A percentile compares a stretch with the other conserved stretches of the same genome.
Evolutionary conservation across 768 basidiomycete species (phyloP).

Genomic region (Tricholoma sp.): DNA sequence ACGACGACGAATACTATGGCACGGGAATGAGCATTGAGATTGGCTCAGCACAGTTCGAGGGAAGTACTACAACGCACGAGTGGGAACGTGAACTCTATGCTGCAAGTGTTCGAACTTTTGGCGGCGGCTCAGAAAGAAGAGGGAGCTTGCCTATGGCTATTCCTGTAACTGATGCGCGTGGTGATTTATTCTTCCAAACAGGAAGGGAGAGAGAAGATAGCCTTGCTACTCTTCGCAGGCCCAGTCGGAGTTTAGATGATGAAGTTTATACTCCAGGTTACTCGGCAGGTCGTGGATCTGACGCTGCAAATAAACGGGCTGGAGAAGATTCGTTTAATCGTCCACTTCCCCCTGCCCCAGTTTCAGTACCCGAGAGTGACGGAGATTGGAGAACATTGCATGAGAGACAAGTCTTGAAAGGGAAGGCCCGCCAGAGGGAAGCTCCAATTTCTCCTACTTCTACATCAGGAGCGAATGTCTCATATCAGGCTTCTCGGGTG

Average conservation of each 20-base stretch:
- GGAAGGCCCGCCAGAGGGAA: constrained; percentile 13
- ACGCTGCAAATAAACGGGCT: neutral
- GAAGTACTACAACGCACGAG: constrained; percentile 20
- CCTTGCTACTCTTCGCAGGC: constrained; percentile 51
- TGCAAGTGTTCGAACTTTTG: constrained; percentile 18
- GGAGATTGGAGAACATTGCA: constrained; percentile 54
- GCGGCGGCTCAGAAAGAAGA: constrained; percentile 27
- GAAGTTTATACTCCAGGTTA: constrained; percentile 15
- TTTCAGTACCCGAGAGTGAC: constrained; percentile 47
- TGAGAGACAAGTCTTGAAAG: constrained; percentile 31
- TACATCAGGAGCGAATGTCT: neutral
- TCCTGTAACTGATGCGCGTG: constrained; percentile 26
- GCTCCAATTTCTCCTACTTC: neutral
- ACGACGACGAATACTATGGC: constrained; percentile 31
- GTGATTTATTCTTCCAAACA: constrained; percentile 14
- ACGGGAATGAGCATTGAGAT: constrained; percentile 34
- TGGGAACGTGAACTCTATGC: constrained; percentile 20
- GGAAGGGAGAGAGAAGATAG: constrained; percentile 53
- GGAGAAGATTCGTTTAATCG: constrained; percentile 4
- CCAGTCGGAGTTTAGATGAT: constrained; percentile 58
- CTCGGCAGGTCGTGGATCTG: constrained; percentile 2
- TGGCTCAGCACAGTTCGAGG: constrained; percentile 30
- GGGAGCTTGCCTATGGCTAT: constrained; percentile 63
- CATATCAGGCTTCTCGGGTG: neutral
- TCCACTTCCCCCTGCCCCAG: constrained; percentile 22